Evolutionary conservation across 768 basidiomycete genomes (phyloP).

Genomic region (Boletus huronensis): DNA sequence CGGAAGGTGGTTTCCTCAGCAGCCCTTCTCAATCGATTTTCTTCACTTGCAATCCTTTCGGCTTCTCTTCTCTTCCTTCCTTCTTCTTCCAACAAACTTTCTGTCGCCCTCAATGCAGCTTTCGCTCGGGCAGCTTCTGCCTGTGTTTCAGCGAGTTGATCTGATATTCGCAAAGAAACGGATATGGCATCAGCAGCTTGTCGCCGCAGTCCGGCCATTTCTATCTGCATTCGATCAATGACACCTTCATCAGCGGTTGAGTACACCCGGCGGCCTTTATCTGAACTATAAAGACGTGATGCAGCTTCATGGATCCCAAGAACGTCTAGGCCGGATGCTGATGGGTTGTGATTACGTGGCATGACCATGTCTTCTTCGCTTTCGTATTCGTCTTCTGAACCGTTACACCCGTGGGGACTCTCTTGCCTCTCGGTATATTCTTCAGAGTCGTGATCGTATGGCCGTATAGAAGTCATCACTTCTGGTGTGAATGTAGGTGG

Average conservation of each 20-base stretch:
- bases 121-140: slow-evolving; percentile 55
- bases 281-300: slow-evolving; percentile 42
- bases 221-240: slow-evolving; percentile 62
- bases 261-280: slow-evolving; percentile 28
- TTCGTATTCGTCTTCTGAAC: slow-evolving; percentile 55
- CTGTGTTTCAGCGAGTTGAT: slow-evolving; percentile 66
- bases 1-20: slow-evolving; percentile 50
- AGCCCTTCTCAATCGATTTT: slow-evolving; percentile 40
- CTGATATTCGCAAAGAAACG: slow-evolving; percentile 60
- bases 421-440: slow-evolving; percentile 39
- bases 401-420: slow-evolving; percentile 36
- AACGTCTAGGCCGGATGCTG: slow-evolving; percentile 37
- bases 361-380: slow-evolving; percentile 63
- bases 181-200: slow-evolving; percentile 69
- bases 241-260: slow-evolving; percentile 38
- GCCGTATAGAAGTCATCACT: slow-evolving; percentile 27
- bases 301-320: slow-evolving; percentile 31
- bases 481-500: slow-evolving; percentile 21
- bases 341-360: slow-evolving; percentile 43
- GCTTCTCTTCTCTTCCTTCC: slow-evolving; percentile 53
- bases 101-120: slow-evolving; percentile 50
- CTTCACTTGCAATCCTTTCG: slow-evolving; percentile 51
- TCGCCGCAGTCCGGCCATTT: slow-evolving; percentile 59
- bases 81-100: slow-evolving; percentile 62
- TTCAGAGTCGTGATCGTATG: slow-evolving; percentile 33